A percentile compares a stretch with the other conserved stretches of the same genome.
phyloP scores from a whole-genome alignment of 805 yeast genomes.

The Suhomyces sp. region DNA sequence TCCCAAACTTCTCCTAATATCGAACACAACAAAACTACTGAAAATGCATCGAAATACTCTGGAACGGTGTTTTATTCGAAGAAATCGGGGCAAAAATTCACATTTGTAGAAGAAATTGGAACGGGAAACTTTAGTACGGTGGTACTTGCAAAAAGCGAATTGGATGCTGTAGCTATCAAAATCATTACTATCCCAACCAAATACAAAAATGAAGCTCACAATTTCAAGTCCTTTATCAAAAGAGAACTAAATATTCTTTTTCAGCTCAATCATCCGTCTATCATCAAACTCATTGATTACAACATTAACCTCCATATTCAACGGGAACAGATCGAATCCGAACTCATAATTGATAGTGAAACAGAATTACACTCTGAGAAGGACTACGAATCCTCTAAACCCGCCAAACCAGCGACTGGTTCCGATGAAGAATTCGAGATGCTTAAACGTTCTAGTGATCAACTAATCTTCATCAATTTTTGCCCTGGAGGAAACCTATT shows the following conservation, averaged over 20 bases:
- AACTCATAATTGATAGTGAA: constrained; percentile 15
- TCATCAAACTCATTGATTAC: constrained; percentile 59
- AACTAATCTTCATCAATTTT: constrained; percentile 63
- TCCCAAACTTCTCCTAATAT: background rate
- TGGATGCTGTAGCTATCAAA: constrained; percentile 63
- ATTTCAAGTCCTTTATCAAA: constrained; percentile 37
- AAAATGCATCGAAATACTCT: constrained; percentile 1
- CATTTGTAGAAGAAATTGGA: constrained; percentile 47
- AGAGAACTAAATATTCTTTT: constrained; percentile 71
- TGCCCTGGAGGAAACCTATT: constrained; percentile 85
- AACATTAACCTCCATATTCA: constrained; percentile 29
- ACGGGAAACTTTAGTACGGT: constrained; percentile 70
- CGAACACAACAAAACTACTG: background rate
- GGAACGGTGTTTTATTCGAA: constrained; percentile 11
- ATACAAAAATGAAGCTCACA: constrained; percentile 28
- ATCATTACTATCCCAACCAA: constrained; percentile 43
- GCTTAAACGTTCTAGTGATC: constrained; percentile 25
- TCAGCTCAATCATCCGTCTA: constrained; percentile 60
- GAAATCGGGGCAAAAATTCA: constrained; percentile 5
- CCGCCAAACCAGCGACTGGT: background rate
- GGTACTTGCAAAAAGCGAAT: constrained; percentile 37
- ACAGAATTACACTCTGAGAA: constrained; percentile 9
- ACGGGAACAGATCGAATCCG: constrained; percentile 21
- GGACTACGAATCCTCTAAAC: background rate
- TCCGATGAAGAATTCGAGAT: constrained; percentile 11